Base-by-base conservation (phyloP, 495 filamentous ascomycete species). In the Lasiosphaeris hirsuta region DNA sequence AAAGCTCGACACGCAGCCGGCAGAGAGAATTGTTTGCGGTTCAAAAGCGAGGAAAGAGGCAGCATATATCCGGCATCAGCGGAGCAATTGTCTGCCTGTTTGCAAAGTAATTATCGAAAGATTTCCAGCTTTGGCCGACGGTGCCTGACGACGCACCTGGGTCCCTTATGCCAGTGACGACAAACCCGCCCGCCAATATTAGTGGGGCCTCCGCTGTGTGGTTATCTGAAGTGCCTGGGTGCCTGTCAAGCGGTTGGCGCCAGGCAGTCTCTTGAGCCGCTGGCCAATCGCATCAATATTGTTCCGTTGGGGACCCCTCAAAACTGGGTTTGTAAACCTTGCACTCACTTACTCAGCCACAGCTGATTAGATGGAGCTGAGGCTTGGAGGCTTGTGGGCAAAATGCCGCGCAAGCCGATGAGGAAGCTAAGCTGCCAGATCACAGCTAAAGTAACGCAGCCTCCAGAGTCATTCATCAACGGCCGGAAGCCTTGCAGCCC, bases 271-370 rank as follows among this genome's bases (percentile, higher is more conserved):
- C 2, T 30, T 30, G 23, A 30, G 23, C 23, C 23, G 23, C 23
- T 15, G 30, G n/a, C 50, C 50, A 53, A 41, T 53, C 50, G 50
- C 18, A 38, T 30, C 15, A 53, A 23, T 53, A 15, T 41, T 53
- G 14, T 17, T 53, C 50, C 50, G 50, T 10, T 14, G 3, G 9
- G 19, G 2, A 5, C 13, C n/a, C 3, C 34, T 13, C 2, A 3
- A 34, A 8, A 36, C 3, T 14, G 2, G 30, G 34, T 33, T 8
- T 13, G n/a, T 0, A 41, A 9, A 4, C 39, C 14, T 13, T 13
- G 2, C 39, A 41, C 5, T 5, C 14, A n/a, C 19, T 36, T 50
- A 34, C 19, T 36, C 5, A 53, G 36, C 43, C 43, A 46, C 43
- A 46, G 8, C 43, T 14, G 17, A 46, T 46, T 13, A 46, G 43